Evolutionary conservation across 257 asterid genomes (phyloP).

Genomic region (Salvia hispanica): DNA sequence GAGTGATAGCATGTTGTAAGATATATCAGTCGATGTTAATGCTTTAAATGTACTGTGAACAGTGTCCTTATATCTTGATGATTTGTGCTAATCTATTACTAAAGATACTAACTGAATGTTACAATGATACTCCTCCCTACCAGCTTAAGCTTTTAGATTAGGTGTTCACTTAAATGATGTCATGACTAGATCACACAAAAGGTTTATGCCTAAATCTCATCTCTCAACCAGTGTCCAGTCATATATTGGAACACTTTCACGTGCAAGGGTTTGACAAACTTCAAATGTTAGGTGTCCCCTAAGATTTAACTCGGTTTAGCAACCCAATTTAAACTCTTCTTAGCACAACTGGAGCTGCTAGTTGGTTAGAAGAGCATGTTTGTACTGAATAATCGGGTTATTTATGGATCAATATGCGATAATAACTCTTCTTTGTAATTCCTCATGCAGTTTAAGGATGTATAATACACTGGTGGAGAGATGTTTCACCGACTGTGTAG

Average conservation of each 20-base stretch:
- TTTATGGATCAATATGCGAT: not conserved
- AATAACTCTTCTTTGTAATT: not conserved
- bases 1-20: no score
- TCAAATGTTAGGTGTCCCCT: no score
- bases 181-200: not conserved
- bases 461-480: slow-evolving; percentile 81
- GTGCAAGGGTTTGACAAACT: no score
- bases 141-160: not conserved
- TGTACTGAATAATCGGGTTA: no score
- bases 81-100: not conserved
- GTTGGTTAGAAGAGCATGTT: no score
- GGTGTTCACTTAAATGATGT: not conserved
- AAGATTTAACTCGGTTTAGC: no score
- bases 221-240: not conserved
- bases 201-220: no score
- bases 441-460: slow-evolving; percentile 73
- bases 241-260: not conserved
- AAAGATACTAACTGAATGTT: not conserved
- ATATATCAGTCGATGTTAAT: not conserved
- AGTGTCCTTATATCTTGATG: no score
- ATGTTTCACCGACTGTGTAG: slow-evolving; percentile 87
- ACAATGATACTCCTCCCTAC: not conserved
- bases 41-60: not conserved
- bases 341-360: no score
- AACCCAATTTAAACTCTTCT: no score